These are phyloP conservation scores for Leishmania lainsoni DNA, from an alignment of 208 protist species.

Conservation along the genomic window DNA sequence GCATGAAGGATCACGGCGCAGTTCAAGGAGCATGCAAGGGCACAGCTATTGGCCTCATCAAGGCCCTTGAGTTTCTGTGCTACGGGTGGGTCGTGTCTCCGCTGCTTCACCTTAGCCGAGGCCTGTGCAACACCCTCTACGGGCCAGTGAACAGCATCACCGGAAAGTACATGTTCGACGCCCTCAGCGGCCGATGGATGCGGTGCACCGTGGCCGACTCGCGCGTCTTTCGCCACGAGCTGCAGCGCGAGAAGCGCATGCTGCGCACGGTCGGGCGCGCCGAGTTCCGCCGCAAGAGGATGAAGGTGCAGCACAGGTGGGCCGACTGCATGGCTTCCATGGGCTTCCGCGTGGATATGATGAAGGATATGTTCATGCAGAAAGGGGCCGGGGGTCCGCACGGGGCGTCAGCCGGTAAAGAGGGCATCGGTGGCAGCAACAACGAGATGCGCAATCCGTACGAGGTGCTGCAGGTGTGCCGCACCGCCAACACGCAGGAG, in stretches of 20 bases:
- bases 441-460: constrained; percentile 59
- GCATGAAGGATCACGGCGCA: constrained; percentile 26
- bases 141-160: constrained; percentile 65
- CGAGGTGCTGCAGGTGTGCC: constrained; percentile 70
- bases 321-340: constrained; percentile 56
- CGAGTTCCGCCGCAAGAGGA: constrained; percentile 75
- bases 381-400: neutral
- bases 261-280: constrained; percentile 74
- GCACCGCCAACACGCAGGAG: constrained; percentile 56
- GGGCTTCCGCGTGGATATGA: constrained; percentile 76
- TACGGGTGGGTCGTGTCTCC: constrained; percentile 78
- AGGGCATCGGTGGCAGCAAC: constrained; percentile 1
- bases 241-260: constrained; percentile 69
- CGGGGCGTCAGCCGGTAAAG: neutral
- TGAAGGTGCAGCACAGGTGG: constrained; percentile 67
- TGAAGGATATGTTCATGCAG: constrained; percentile 38
- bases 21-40: constrained; percentile 26
- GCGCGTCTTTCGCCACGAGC: constrained; percentile 43
- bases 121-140: constrained; percentile 67
- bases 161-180: constrained; percentile 75
- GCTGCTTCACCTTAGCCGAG: constrained; percentile 59
- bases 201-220: constrained; percentile 52
- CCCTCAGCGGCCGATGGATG: constrained; percentile 72
- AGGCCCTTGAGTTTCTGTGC: constrained; percentile 47
- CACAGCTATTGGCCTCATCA: constrained; percentile 15